Base-by-base conservation (phyloP, 2,329 filamentous ascomycete species). In the Colletotrichum ledebouriae region DNA sequence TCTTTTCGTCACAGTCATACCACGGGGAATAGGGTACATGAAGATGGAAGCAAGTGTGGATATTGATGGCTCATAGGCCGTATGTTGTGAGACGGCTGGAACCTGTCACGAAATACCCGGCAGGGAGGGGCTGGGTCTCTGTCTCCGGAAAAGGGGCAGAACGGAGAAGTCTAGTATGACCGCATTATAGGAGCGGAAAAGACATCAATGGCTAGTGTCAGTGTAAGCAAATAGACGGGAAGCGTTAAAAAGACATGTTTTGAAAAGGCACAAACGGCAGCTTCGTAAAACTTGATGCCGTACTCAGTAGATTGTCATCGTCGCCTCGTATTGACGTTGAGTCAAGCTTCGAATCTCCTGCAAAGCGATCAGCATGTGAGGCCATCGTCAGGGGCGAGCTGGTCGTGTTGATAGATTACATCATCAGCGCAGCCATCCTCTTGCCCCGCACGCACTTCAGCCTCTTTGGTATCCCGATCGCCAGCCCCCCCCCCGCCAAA, bases 171-270 rank as follows among this genome's bases (percentile, higher is more conserved):
- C 50, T 63, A 53, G 57, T 57, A 58, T 39, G 58, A 39, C 58
- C 67, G 67, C 67, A 44, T 60, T 55, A 50, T 55, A 60, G 57
- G 49, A 55, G 67, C 52, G 67, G 63, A 15, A 66, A 67, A 64
- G 44, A 63, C 52, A 44, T 63, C 63, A 67, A 63, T 67, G 63
- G 58, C 53, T 53, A 67, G 63, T 67, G 63, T 67, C 67, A 69
- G 52, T 69, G 57, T 69, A 67, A 62, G 67, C 63, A 69, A 44
- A 69, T 69, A 69, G 67, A 69, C 53, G 50, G 52, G 44, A 67
- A 69, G 67, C 67, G 63, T 67, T 67, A 63, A 67, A 65, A 67
- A 69, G 57, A 69, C 29, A 67, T 69, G 57, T 67, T 67, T 67
- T 67, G n/a, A 62, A 53, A 61, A 53, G 12, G 42, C 20, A 33